Evolutionary conservation across 768 basidiomycete genomes (phyloP).

Genomic region (Erythrobasidium yunnanense): DNA sequence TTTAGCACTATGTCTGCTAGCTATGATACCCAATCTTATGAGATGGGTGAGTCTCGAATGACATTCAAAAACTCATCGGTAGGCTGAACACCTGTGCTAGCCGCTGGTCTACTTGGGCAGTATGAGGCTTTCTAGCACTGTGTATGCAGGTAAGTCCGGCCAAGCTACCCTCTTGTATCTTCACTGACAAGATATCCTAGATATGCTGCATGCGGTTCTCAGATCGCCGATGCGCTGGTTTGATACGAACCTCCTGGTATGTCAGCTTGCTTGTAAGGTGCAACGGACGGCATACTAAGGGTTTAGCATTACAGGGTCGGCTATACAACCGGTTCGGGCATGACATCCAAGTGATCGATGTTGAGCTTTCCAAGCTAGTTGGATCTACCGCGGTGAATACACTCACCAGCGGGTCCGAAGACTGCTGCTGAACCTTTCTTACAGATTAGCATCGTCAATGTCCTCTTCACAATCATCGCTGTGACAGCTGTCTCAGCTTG

Average conservation of each 20-base stretch:
- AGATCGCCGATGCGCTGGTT: constrained; percentile 1
- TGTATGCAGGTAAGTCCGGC: neutral
- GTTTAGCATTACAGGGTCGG: neutral
- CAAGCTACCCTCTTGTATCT: neutral
- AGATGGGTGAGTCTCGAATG: neutral
- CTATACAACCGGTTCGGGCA: constrained; percentile 5
- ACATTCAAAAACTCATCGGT: neutral
- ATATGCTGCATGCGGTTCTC: neutral
- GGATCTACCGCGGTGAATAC: neutral
- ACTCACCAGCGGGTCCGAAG: neutral
- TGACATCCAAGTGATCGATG: neutral
- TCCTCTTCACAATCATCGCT: neutral
- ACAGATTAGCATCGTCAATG: neutral
- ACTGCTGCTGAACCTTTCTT: neutral
- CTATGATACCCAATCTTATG: neutral
- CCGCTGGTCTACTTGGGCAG: neutral
- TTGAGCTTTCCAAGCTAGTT: neutral
- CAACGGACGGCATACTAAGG: neutral
- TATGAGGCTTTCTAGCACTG: neutral
- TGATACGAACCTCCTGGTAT: neutral
- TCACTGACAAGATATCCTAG: neutral
- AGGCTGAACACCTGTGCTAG: no score
- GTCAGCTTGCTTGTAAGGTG: neutral
- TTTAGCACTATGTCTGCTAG: no score
- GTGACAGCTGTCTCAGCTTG: neutral